Conservation (phyloP, 768 basidiomycete species). For the Russula sp. region DNA sequence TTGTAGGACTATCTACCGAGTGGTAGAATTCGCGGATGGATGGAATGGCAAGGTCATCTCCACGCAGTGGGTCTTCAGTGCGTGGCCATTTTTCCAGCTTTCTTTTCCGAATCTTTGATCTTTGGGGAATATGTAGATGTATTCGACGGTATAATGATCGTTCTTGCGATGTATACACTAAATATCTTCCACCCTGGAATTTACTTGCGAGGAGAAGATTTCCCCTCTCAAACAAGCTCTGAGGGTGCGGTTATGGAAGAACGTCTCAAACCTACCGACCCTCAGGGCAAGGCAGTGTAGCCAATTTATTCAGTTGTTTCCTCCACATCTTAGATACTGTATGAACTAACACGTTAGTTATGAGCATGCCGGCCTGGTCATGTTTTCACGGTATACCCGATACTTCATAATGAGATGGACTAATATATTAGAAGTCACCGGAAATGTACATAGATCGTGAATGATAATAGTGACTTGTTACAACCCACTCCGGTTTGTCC, state of each 20-base stretch:
- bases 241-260: not conserved
- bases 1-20: constrained; percentile 24
- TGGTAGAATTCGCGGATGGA: constrained; percentile 21
- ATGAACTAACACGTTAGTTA: not conserved
- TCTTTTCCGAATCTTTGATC: not conserved
- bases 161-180: constrained; percentile 22
- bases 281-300: not conserved
- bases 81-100: not conserved
- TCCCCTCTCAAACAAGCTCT: not conserved
- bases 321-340: not conserved
- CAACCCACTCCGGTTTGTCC: not conserved
- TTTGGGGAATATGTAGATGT: constrained; percentile 7
- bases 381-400: not conserved
- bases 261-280: not conserved
- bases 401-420: not conserved
- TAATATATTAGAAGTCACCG: not conserved
- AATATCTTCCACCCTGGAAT: constrained; percentile 23
- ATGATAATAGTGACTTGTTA: not conserved
- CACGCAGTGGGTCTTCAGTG: constrained; percentile 26
- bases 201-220: not conserved
- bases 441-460: not conserved
- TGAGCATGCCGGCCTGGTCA: not conserved
- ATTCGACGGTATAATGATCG: constrained; percentile 27
- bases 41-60: constrained; percentile 22
- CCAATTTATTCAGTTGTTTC: not conserved